Conservation (phyloP, 148 eudicot species). For the Polygonum maritimum region DNA sequence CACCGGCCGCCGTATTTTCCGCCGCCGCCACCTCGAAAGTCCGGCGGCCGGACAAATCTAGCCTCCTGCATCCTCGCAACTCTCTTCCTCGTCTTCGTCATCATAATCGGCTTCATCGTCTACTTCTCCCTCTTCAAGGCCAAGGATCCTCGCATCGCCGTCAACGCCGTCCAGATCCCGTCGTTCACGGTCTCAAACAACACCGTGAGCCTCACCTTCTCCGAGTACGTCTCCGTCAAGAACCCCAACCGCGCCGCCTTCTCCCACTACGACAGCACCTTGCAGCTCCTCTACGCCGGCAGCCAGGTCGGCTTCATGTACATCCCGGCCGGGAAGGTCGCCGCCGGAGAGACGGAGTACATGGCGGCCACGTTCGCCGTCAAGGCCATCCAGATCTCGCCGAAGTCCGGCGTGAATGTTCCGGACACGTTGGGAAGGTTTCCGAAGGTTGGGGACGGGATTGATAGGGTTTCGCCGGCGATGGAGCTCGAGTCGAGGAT, state of each 20-base stretch:
- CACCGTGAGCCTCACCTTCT: constrained; percentile 79
- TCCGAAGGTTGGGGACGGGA: constrained; percentile 3
- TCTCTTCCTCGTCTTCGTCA: constrained; percentile 50
- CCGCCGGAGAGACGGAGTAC: constrained; percentile 41
- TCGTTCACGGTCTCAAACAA: constrained; percentile 49
- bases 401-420: neutral
- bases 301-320: constrained; percentile 69
- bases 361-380: constrained; percentile 73
- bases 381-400: constrained; percentile 44
- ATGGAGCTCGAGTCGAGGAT: constrained; percentile 9
- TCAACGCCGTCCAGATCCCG: constrained; percentile 66
- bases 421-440: neutral
- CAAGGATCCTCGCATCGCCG: constrained; percentile 43
- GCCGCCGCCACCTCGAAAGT: neutral
- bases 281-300: constrained; percentile 61
- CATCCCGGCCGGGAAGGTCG: constrained; percentile 70
- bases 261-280: constrained; percentile 74
- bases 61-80: constrained; percentile 8
- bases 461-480: constrained; percentile 10
- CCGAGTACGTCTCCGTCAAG: constrained; percentile 61
- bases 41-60: neutral
- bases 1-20: constrained; percentile 1
- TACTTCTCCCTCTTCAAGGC: constrained; percentile 79
- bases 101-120: constrained; percentile 40
- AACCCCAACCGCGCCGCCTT: constrained; percentile 69